Conservation (phyloP, 371 early-diverging fungal genomes). For the Rhizopus arrhizus region DNA sequence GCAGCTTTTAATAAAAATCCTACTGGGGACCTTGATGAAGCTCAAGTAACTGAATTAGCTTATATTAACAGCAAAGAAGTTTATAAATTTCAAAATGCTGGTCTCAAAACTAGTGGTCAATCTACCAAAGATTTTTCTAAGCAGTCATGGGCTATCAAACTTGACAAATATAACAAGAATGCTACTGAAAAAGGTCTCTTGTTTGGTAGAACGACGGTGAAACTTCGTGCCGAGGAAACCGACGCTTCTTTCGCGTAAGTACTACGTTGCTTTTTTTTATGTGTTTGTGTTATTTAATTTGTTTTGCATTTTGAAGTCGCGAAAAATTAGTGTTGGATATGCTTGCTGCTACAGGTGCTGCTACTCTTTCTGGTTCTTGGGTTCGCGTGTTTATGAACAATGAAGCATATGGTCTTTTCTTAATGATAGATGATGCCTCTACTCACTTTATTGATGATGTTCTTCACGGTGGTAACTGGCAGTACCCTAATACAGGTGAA, state of each 20-base stretch:
- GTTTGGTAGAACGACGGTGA: constrained; percentile 53
- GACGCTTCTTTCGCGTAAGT: constrained; percentile 53
- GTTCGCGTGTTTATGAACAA: constrained; percentile 56
- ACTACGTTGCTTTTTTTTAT: background rate
- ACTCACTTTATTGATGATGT: constrained; percentile 49
- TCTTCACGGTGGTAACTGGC: constrained; percentile 38
- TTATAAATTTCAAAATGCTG: constrained; percentile 42
- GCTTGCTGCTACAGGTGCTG: constrained; percentile 56
- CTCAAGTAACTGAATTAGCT: constrained; percentile 32
- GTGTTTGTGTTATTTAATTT: too few relatives aligned
- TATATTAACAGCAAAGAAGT: constrained; percentile 52
- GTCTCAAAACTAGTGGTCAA: constrained; percentile 56
- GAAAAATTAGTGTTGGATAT: constrained; percentile 54
- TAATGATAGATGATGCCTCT: constrained; percentile 60
- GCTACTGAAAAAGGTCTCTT: constrained; percentile 30
- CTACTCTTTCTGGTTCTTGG: constrained; percentile 56
- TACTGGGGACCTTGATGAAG: constrained; percentile 28
- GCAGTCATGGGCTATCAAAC: constrained; percentile 57
- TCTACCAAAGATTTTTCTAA: constrained; percentile 59
- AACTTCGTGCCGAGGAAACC: constrained; percentile 56
- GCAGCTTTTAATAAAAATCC: constrained; percentile 39
- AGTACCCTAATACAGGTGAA: constrained; percentile 34
- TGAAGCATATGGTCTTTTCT: constrained; percentile 51
- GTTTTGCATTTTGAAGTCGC: constrained; percentile 29
- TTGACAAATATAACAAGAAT: constrained; percentile 45